Conservation (phyloP, 1,284 basidiomycete genomes). For the Cystobasidium sp. region DNA sequence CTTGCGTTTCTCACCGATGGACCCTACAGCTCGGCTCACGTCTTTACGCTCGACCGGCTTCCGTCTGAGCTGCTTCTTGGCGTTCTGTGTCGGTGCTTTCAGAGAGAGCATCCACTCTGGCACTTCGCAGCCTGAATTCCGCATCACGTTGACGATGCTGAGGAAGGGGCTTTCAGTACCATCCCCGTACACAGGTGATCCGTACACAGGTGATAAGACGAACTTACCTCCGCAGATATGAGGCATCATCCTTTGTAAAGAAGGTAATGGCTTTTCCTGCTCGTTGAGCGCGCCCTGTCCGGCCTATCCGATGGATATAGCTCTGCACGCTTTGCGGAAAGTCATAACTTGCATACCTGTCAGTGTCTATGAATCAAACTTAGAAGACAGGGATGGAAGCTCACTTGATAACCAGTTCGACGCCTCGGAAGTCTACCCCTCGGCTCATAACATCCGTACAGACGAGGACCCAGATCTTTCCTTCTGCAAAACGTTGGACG, state of each 20-base stretch:
- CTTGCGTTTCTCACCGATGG: slow-evolving; percentile 24
- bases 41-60: slow-evolving; percentile 68
- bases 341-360: slow-evolving; percentile 60
- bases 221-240: slow-evolving; percentile 83
- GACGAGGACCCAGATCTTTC: slow-evolving; percentile 88
- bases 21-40: slow-evolving; percentile 30
- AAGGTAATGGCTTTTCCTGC: slow-evolving; percentile 92
- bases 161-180: background rate
- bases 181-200: background rate
- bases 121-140: slow-evolving; percentile 83
- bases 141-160: slow-evolving; percentile 91
- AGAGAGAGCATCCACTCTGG: slow-evolving; percentile 88
- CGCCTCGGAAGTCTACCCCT: slow-evolving; percentile 96
- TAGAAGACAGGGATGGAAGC: slow-evolving; percentile 38
- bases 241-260: slow-evolving; percentile 90
- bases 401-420: slow-evolving; percentile 93
- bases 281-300: slow-evolving; percentile 90
- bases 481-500: slow-evolving; percentile 79
- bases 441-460: slow-evolving; percentile 94
- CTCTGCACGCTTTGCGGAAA: slow-evolving; percentile 91
- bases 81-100: slow-evolving; percentile 65
- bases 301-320: slow-evolving; percentile 93
- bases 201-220: background rate
- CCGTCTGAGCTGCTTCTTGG: slow-evolving; percentile 80
- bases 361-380: background rate